Evolutionary conservation across 805 yeast genomes (phyloP).

Genomic region (Kazachstania psychrophila): DNA sequence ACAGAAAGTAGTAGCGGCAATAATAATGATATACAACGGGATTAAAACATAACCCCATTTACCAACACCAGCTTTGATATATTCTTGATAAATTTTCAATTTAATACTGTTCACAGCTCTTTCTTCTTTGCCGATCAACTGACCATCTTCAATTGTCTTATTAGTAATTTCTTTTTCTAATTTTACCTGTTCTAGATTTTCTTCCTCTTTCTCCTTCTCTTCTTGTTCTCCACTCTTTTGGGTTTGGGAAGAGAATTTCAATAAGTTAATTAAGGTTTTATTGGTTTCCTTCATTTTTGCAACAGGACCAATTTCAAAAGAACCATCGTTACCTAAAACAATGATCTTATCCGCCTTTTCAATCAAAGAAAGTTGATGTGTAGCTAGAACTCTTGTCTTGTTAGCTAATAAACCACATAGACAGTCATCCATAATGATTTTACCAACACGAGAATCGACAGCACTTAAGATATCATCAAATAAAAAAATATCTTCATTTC

Average conservation of each 20-base stretch:
- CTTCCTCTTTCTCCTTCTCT: slow-evolving; percentile 12
- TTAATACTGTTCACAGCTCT: slow-evolving; percentile 49
- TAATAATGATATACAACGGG: slow-evolving; percentile 18
- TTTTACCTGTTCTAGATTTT: slow-evolving; percentile 4
- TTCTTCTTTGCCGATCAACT: slow-evolving; percentile 42
- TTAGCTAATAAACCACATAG: slow-evolving; percentile 45
- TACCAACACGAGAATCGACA: slow-evolving; percentile 82
- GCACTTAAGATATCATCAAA: slow-evolving; percentile 78
- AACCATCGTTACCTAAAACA: slow-evolving; percentile 54
- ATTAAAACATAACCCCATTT: slow-evolving; percentile 22
- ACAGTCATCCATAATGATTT: slow-evolving; percentile 64
- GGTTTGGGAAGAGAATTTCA: slow-evolving; percentile 37
- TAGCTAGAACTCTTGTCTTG: slow-evolving; percentile 68
- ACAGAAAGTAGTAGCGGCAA: slow-evolving; percentile 25
- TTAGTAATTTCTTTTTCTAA: slow-evolving; percentile 12
- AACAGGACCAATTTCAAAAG: slow-evolving; percentile 53
- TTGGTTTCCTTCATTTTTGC: slow-evolving; percentile 42
- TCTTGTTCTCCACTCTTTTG: slow-evolving; percentile 27
- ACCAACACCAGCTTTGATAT: slow-evolving; percentile 50
- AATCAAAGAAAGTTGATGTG: slow-evolving; percentile 72
- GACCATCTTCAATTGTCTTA: slow-evolving; percentile 26
- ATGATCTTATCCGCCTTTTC: slow-evolving; percentile 61
- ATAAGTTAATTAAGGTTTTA: slow-evolving; percentile 40
- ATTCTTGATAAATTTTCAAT: slow-evolving; percentile 40
- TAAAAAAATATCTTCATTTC: slow-evolving; percentile 54